Evolutionary conservation across 2,329 filamentous ascomycete species (phyloP).

Genomic region (Sclerotinia minor): DNA sequence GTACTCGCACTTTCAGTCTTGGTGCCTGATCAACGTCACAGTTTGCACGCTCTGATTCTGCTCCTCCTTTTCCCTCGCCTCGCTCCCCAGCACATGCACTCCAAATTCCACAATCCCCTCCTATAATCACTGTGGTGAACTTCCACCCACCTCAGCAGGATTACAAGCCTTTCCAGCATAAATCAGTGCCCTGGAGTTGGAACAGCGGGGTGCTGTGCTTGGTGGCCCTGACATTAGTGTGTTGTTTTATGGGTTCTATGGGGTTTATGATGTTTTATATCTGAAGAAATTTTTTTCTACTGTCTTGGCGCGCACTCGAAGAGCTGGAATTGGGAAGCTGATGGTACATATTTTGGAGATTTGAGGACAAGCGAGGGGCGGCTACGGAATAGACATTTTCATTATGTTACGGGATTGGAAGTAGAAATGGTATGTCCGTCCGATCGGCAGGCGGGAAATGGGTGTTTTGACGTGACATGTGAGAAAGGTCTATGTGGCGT

Average conservation of each 20-base stretch:
- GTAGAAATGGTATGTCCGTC: not conserved
- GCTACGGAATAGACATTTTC: not conserved
- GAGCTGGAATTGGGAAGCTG: not conserved
- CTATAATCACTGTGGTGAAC: not conserved
- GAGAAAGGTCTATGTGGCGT: constrained; percentile 2
- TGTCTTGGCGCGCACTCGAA: not conserved
- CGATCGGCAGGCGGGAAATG: not conserved
- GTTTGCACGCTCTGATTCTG: not conserved
- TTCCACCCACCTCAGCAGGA: constrained; percentile 4
- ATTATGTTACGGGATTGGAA: not conserved
- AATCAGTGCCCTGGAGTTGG: not conserved
- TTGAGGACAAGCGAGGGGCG: not conserved
- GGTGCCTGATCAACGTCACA: not conserved
- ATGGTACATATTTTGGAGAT: too few species aligned
- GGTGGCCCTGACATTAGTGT: constrained; percentile 11
- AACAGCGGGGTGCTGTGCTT: not conserved
- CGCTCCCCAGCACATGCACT: not conserved
- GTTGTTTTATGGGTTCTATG: not conserved
- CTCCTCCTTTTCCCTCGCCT: not conserved
- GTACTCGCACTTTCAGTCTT: not conserved
- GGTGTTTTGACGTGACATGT: constrained; percentile 7
- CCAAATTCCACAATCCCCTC: not conserved
- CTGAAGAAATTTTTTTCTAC: not conserved
- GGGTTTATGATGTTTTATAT: not conserved
- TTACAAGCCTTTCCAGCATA: not conserved